Evolutionary conservation across 441 rosid species (phyloP).

Genomic region (Caryocar brasiliense): DNA sequence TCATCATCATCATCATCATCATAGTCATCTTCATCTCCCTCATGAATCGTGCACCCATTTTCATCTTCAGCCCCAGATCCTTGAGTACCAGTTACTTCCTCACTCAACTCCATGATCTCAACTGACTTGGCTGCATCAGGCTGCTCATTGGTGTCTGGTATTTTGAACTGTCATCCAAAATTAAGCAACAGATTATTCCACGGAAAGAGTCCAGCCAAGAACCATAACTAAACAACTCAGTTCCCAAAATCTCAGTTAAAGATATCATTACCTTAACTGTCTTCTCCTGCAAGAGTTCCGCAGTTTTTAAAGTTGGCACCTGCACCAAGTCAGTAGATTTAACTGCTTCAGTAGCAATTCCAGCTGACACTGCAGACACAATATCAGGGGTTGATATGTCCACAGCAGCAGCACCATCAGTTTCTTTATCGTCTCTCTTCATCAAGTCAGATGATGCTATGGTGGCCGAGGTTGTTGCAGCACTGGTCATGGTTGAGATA

Average conservation of each 20-base stretch:
- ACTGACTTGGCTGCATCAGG: slow-evolving; percentile 24
- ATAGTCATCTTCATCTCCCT: slow-evolving; percentile 30
- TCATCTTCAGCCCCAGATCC: slow-evolving; percentile 38
- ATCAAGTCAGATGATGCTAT: slow-evolving; percentile 29
- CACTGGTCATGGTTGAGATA: slow-evolving; percentile 22
- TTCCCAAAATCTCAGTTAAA: too few species aligned
- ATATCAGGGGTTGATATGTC: slow-evolving; percentile 18
- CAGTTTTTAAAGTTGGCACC: slow-evolving; percentile 24
- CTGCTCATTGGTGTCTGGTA: slow-evolving; percentile 20
- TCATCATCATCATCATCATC: slow-evolving; percentile 38
- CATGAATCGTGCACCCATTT: slow-evolving; percentile 34
- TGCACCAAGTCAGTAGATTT: slow-evolving; percentile 29
- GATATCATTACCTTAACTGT: slow-evolving; percentile 40
- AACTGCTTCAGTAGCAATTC: slow-evolving; percentile 19
- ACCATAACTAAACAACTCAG: slow-evolving; percentile 1
- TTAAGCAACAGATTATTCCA: too few species aligned
- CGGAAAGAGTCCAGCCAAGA: slow-evolving; percentile 4
- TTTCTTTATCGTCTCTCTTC: slow-evolving; percentile 24
- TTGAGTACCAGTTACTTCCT: slow-evolving; percentile 29
- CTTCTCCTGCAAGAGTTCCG: slow-evolving; percentile 23
- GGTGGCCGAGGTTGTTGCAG: slow-evolving; percentile 22
- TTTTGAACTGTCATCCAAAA: slow-evolving; percentile 31
- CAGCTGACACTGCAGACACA: slow-evolving; percentile 15
- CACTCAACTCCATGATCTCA: slow-evolving; percentile 29
- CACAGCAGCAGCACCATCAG: slow-evolving; percentile 16